Evolutionary conservation across 768 basidiomycete species (phyloP).

Genomic region (Hemileccinum impolitum): DNA sequence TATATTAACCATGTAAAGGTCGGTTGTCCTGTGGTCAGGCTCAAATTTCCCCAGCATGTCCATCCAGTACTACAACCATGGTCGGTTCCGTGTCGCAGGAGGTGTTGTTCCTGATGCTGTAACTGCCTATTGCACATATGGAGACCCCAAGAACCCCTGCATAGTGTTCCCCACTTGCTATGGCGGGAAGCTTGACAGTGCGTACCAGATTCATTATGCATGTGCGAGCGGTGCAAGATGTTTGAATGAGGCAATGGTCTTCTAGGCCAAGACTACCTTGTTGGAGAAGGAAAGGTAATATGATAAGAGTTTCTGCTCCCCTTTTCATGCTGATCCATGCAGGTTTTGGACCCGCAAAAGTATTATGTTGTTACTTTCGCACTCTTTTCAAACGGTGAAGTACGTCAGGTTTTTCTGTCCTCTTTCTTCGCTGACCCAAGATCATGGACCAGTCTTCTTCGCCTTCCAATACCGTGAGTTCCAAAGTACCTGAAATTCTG

Average conservation of each 20-base stretch:
- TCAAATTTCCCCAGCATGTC: constrained; percentile 11
- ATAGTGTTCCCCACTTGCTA: constrained; percentile 61
- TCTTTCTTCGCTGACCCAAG: background rate
- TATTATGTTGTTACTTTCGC: constrained; percentile 58
- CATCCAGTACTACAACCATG: constrained; percentile 51
- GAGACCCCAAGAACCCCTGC: constrained; percentile 50
- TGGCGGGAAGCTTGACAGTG: constrained; percentile 51
- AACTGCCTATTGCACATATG: constrained; percentile 59
- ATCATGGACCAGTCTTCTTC: constrained; percentile 46
- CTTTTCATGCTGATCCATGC: background rate
- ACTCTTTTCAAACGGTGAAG: constrained; percentile 59
- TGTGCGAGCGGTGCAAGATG: background rate
- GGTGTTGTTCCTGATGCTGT: constrained; percentile 54
- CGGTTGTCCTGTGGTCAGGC: too few species aligned
- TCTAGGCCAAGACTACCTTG: constrained; percentile 47
- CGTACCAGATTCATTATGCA: constrained; percentile 18
- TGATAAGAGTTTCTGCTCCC: background rate
- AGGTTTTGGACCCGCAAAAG: constrained; percentile 48
- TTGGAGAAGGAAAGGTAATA: constrained; percentile 49
- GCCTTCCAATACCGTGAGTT: constrained; percentile 45
- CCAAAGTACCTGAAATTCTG: background rate
- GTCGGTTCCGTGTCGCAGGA: constrained; percentile 49
- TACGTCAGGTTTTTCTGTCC: constrained; percentile 18
- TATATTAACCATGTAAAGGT: too few species aligned
- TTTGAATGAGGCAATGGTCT: constrained; percentile 18